Base-by-base conservation (phyloP, 1,284 basidiomycete genomes). In the Hemileia vastatrix region DNA sequence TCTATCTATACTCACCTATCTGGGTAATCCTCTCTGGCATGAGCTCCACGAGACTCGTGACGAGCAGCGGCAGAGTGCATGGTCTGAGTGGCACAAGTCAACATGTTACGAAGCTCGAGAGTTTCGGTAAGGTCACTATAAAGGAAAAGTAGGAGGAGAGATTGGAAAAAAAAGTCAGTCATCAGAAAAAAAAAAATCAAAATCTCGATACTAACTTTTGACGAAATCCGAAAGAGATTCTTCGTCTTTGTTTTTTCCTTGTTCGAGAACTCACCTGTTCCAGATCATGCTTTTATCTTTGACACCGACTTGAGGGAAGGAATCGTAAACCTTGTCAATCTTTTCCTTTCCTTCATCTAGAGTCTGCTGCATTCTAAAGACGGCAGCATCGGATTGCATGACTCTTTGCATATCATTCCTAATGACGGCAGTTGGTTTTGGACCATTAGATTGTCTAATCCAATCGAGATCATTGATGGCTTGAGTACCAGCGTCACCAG, bases 21-120 rank as follows among this genome's bases (percentile, higher is more conserved):
- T 1, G 90, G 85, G 81, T 77, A 96, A 78, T 98, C 95, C 78
- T 95, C 92, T 69, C 94, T 88, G 50, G 94, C 94, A 75, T 98
- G 95, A 43, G 94, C 94, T 74, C 94, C 94, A 76, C 94, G 88
- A 43, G 90, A 93, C 77, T 98, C 94, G 80, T 94, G 89, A 70
- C 95, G 88, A 60, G 91, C 91, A 65, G 92, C 90, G 57, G 94
- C 95, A 57, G 89, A 86, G 48, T 86, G 87, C 76, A 98, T 92
- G 50, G 95, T 97, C 79, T 98, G 94, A 57, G 92, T 83, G 59
- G 94, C 94, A 72, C 87, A 90, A 75, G 94, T 91, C 71, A 94
- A 82, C 67, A 97, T 80, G 80, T 98, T 98, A 77, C 90, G 87
- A 51, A 98, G 86, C 79, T 98, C 94, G 61, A 98, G 83, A 11